Evolutionary conservation across 306 rosid species (phyloP).

Genomic region (Glycyrrhiza uralensis): DNA sequence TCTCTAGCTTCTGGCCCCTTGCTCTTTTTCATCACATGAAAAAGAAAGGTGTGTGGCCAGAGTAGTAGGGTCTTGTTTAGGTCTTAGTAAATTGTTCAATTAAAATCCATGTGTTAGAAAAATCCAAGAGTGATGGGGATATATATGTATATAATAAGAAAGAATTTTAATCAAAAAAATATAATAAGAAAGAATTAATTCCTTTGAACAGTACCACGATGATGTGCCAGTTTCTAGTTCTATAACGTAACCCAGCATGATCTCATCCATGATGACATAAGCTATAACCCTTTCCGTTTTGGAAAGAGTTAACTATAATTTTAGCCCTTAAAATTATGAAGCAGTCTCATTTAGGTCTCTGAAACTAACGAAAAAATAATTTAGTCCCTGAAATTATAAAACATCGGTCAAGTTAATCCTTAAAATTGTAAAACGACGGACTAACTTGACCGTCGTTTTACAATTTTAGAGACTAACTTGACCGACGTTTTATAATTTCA

Average conservation of each 20-base stretch:
- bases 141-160: background rate
- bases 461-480: no score
- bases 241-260: background rate
- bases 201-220: conserved; percentile 9
- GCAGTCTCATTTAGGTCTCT: no score
- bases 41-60: background rate
- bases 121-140: background rate
- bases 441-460: no score
- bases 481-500: no score
- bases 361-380: no score
- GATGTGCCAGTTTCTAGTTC: background rate
- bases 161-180: background rate
- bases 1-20: background rate
- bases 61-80: background rate
- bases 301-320: no score
- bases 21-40: background rate
- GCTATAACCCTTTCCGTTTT: background rate
- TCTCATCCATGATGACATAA: conserved; percentile 15
- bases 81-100: conserved; percentile 21
- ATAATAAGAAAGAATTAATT: background rate
- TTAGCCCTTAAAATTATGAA: no score
- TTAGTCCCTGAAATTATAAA: no score
- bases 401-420: no score
- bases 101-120: conserved; percentile 49
- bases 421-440: no score